Evolutionary conservation across 2,329 filamentous ascomycete genomes (phyloP).

Genomic region (Phoma sp.): DNA sequence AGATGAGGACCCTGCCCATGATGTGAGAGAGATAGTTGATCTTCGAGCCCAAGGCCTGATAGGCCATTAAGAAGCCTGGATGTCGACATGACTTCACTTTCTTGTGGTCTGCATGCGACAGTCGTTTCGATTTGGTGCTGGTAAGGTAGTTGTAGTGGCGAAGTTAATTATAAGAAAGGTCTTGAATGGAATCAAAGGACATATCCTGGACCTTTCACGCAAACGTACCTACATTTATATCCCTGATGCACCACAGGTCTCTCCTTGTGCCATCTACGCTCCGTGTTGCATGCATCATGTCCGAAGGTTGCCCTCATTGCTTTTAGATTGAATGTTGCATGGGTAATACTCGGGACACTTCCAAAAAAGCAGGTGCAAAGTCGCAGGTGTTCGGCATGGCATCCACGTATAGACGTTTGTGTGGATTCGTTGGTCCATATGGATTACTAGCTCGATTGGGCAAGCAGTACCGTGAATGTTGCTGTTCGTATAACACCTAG

Average conservation of each 20-base stretch:
- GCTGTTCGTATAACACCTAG: not conserved
- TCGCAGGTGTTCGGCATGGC: not conserved
- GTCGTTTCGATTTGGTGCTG: too few species aligned
- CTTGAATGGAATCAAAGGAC: too few species aligned
- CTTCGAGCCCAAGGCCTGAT: slow-evolving; percentile 22
- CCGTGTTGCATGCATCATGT: not conserved
- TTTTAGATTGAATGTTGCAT: slow-evolving; percentile 4
- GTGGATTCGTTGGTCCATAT: not conserved
- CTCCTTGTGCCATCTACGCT: not conserved
- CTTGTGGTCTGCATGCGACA: not conserved
- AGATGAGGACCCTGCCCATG: slow-evolving; percentile 34
- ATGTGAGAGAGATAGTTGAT: slow-evolving; percentile 28
- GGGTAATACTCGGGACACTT: not conserved
- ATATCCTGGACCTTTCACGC: too few species aligned
- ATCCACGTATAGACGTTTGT: not conserved
- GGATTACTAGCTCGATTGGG: not conserved
- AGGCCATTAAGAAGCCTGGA: slow-evolving; percentile 21
- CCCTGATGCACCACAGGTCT: not conserved
- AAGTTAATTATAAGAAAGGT: too few species aligned
- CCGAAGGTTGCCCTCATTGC: not conserved
- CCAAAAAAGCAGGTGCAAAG: slow-evolving; percentile 5
- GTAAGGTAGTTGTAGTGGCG: too few species aligned
- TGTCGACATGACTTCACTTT: not conserved
- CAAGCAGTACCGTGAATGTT: not conserved
- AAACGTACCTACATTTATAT: too few species aligned